These are phyloP conservation scores for Phoma sp. DNA, from an alignment of 2,329 filamentous ascomycete species.

Conservation along the genomic window DNA sequence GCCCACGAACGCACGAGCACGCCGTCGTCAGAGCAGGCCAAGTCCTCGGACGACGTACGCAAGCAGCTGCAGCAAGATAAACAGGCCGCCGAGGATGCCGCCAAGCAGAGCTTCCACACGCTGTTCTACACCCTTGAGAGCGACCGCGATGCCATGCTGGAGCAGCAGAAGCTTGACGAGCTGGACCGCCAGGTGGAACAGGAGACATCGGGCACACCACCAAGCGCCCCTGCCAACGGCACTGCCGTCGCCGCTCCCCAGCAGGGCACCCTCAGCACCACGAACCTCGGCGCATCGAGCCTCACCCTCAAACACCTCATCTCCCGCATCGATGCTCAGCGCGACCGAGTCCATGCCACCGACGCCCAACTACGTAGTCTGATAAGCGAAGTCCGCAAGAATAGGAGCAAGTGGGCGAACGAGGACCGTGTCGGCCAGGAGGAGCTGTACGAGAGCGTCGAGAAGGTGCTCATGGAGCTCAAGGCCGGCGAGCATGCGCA, in stretches of 20 bases:
- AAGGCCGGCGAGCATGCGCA: conserved; percentile 98
- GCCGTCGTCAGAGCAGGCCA: conserved; percentile 63
- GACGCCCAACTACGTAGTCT: conserved; percentile 90
- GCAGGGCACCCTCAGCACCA: conserved; percentile 88
- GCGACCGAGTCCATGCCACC: conserved; percentile 86
- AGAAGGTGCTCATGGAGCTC: conserved; percentile 95
- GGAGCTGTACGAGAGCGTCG: conserved; percentile 93
- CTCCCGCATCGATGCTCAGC: conserved; percentile 90
- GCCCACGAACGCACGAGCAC: conserved; percentile 64
- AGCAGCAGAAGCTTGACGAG: conserved; percentile 96
- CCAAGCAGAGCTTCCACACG: conserved; percentile 88
- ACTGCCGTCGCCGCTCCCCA: conserved; percentile 62
- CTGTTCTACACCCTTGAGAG: conserved; percentile 95
- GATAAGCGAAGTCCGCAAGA: conserved; percentile 97
- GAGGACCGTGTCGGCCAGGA: conserved; percentile 98
- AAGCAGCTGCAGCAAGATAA: conserved; percentile 93
- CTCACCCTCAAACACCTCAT: conserved; percentile 97
- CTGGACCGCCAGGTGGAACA: conserved; percentile 95
- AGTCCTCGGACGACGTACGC: conserved; percentile 83
- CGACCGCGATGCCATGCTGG: conserved; percentile 93
- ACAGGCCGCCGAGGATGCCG: conserved; percentile 86
- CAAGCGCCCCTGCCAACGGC: conserved; percentile 57
- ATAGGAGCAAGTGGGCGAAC: conserved; percentile 97
- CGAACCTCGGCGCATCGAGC: conserved; percentile 94
- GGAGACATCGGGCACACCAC: conserved; percentile 76